Conservation (phyloP, 2,329 filamentous ascomycete genomes). For the Alternaria rosae region DNA sequence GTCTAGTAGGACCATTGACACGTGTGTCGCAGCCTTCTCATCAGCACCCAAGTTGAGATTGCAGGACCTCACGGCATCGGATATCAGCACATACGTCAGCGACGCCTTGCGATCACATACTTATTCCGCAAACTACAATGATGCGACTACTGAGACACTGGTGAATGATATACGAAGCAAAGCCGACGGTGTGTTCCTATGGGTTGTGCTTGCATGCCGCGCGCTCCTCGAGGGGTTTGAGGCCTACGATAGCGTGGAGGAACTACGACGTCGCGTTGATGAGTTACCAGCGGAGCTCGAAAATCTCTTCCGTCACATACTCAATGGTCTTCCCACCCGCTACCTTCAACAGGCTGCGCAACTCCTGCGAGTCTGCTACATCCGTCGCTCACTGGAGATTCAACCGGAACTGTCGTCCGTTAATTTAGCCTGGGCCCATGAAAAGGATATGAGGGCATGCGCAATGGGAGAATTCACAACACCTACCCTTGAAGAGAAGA, state of each 20-base stretch:
- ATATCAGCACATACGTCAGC: neutral
- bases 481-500: neutral
- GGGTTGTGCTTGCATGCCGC: slow-evolving; percentile 4
- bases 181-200: neutral
- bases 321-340: neutral
- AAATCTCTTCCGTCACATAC: neutral
- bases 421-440: neutral
- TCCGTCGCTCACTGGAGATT: neutral
- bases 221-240: neutral
- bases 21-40: neutral
- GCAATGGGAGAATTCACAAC: neutral
- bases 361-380: neutral
- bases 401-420: neutral
- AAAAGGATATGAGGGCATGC: neutral
- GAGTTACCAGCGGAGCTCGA: neutral
- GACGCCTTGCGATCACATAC: neutral
- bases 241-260: neutral
- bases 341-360: neutral
- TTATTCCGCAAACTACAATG: neutral
- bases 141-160: too few species aligned
- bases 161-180: too few species aligned
- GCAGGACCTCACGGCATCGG: neutral
- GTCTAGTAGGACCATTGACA: neutral
- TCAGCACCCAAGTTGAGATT: neutral
- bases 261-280: neutral